These are phyloP conservation scores for Fraxinus floribunda DNA, from an alignment of 305 asterid species.

Conservation along the genomic window DNA sequence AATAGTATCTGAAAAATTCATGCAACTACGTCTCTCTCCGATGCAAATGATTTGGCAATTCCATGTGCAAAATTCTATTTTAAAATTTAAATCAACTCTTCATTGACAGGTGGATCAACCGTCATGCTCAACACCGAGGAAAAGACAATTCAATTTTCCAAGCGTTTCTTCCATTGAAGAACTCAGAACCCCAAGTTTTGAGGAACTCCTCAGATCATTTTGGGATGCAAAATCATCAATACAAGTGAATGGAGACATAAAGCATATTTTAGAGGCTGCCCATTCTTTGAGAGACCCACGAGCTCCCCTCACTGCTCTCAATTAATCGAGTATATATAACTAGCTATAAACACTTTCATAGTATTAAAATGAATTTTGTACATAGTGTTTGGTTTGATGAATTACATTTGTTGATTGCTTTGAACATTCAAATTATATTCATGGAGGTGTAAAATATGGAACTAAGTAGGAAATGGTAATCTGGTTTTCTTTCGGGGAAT, in stretches of 20 bases:
- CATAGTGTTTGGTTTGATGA: no score
- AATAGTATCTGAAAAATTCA: background rate
- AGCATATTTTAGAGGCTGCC: constrained; percentile 61
- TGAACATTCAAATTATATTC: no score
- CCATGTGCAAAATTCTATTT: background rate
- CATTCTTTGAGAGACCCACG: constrained; percentile 73
- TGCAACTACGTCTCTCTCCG: background rate
- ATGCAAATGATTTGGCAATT: background rate
- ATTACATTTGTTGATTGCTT: no score
- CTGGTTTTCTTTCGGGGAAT: no score
- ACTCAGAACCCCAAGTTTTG: constrained; percentile 82
- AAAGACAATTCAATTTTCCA: constrained; percentile 46
- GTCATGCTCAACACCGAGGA: constrained; percentile 49
- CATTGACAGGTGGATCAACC: constrained; percentile 58
- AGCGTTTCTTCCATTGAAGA: constrained; percentile 78
- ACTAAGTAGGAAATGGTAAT: no score
- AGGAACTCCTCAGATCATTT: constrained; percentile 74
- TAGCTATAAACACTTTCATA: no score
- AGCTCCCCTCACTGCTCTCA: constrained; percentile 34
- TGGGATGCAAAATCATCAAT: constrained; percentile 80
- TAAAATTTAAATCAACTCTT: background rate
- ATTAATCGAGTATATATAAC: no score
- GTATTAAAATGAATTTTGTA: no score
- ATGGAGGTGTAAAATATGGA: no score
- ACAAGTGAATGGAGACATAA: constrained; percentile 70